Percentiles rank a stretch among this genome's conserved stretches.
These are phyloP conservation scores for Apophysomyces trapeziformis DNA, from an alignment of 371 early-diverging fungal genomes.

Conservation along the genomic window DNA sequence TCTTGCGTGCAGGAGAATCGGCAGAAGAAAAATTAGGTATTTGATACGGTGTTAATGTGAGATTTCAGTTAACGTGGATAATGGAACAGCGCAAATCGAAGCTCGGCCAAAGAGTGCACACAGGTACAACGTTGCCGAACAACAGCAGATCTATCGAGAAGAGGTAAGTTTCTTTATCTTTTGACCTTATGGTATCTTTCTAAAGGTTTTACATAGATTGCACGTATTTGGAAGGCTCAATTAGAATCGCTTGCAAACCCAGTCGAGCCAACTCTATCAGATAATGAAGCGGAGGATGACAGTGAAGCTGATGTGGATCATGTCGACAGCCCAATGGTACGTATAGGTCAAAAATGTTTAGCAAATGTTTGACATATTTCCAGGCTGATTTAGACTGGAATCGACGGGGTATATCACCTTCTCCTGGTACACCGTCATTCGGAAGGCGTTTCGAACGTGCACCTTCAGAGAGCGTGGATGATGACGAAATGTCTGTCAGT, in stretches of 20 bases:
- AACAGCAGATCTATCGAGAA: constrained; percentile 92
- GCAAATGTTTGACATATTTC: neutral
- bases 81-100: constrained; percentile 70
- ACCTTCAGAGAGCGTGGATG: constrained; percentile 48
- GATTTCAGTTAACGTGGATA: neutral
- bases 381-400: constrained; percentile 41
- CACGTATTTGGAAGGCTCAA: constrained; percentile 95
- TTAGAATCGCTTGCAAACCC: constrained; percentile 64
- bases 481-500: constrained; percentile 63
- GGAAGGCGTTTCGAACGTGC: constrained; percentile 44
- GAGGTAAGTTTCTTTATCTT: constrained; percentile 57
- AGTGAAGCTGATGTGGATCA: constrained; percentile 41
- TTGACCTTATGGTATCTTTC: neutral
- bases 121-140: constrained; percentile 93
- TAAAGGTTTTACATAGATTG: constrained; percentile 52
- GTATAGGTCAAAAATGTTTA: neutral
- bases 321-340: constrained; percentile 44
- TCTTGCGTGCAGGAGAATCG: constrained; percentile 87
- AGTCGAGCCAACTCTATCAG: constrained; percentile 55
- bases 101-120: constrained; percentile 85
- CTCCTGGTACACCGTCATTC: constrained; percentile 38
- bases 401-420: constrained; percentile 42
- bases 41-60: neutral
- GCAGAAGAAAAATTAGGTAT: constrained; percentile 77
- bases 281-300: constrained; percentile 58